Evolutionary conservation across 2,329 filamentous ascomycete genomes (phyloP).

Genomic region (Cadophora malorum): DNA sequence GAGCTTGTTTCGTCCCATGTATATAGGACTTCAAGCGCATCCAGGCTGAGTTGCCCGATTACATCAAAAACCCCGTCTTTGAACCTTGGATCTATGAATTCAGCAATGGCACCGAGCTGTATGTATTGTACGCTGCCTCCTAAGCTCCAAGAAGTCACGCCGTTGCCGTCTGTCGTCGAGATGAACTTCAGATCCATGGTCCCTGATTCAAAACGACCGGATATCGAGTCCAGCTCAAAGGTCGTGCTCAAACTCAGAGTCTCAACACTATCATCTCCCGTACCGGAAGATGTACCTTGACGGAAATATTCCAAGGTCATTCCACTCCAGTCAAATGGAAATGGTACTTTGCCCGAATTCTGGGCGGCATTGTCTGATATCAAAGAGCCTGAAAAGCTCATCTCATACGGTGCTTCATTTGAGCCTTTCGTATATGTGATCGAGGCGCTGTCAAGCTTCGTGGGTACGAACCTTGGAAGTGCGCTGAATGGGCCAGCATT

Average conservation of each 20-base stretch:
- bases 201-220: background rate
- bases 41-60: conserved; percentile 20
- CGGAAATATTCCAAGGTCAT: background rate
- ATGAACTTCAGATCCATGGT: background rate
- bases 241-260: background rate
- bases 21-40: conserved; percentile 15
- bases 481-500: background rate
- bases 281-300: background rate
- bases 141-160: background rate
- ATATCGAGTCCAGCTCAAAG: background rate
- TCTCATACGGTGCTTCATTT: background rate
- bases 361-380: background rate
- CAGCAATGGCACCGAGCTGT: background rate
- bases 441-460: background rate
- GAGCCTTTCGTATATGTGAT: background rate
- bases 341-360: background rate
- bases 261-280: background rate
- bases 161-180: background rate
- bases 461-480: background rate
- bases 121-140: background rate
- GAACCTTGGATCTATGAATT: background rate
- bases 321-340: conserved; percentile 5
- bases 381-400: background rate
- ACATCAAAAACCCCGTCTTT: background rate
- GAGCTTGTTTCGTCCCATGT: conserved; percentile 2